A percentile compares a stretch with the other conserved stretches of the same genome.
Conservation (phyloP, 257 asterid genomes). For the Scutellaria barbata region DNA sequence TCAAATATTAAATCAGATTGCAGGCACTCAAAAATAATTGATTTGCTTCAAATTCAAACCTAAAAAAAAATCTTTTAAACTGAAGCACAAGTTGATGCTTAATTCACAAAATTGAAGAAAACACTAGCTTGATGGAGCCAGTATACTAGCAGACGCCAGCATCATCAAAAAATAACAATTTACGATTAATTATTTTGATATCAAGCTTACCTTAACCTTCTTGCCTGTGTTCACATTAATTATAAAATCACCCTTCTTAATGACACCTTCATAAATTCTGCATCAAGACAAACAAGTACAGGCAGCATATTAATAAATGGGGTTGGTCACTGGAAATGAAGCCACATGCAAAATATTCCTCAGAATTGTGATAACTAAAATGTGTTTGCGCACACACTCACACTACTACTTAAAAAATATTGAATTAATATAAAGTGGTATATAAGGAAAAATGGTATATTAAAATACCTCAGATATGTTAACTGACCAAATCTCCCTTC, state of each 20-base stretch:
- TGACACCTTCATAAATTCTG: conserved; percentile 94
- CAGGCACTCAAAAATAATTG: conserved; percentile 6
- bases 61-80: conserved; percentile 10
- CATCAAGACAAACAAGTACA: conserved; percentile 32
- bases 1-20: conserved; percentile 29
- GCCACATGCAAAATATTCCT: conserved; percentile 2
- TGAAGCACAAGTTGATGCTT: background rate
- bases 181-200: background rate
- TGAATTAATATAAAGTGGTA: background rate
- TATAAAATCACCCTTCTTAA: conserved; percentile 93
- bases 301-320: conserved; percentile 10
- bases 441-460: no score
- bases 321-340: background rate
- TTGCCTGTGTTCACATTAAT: conserved; percentile 88
- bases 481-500: conserved; percentile 97
- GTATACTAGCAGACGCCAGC: conserved; percentile 21
- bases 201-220: conserved; percentile 79
- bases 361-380: background rate
- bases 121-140: conserved; percentile 13
- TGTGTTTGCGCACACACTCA: no score
- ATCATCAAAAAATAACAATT: background rate
- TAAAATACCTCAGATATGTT: conserved; percentile 87
- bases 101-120: background rate
- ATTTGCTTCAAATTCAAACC: conserved; percentile 25
- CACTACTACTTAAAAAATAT: background rate